Conservation (phyloP, 106 monocot species). For the Dendrobium officinale region DNA sequence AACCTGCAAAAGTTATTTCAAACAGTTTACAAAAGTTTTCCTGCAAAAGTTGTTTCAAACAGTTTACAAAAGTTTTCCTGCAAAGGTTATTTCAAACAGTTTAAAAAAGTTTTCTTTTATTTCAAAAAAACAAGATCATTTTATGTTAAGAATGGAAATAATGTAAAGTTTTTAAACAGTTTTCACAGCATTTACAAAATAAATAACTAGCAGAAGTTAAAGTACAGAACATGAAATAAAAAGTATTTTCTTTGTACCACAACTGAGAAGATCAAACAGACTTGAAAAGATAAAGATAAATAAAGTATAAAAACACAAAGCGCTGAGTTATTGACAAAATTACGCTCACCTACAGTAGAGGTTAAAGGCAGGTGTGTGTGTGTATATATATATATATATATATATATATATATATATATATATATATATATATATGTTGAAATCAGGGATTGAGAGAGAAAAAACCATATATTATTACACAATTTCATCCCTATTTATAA, state of each 20-base stretch:
- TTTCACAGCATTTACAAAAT: constrained; percentile 1
- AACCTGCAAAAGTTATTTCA: constrained; percentile 38
- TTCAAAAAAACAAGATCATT: neutral
- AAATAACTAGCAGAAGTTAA: neutral
- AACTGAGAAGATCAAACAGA: neutral
- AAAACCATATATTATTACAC: too few species aligned
- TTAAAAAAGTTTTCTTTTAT: neutral
- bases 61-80: constrained; percentile 24
- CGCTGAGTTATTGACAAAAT: neutral
- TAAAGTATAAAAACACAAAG: neutral
- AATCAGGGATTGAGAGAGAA: too few species aligned
- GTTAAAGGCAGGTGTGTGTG: neutral
- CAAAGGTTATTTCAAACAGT: constrained; percentile 1
- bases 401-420: too few species aligned
- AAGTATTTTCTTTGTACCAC: neutral
- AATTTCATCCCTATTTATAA: too few species aligned
- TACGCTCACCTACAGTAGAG: neutral
- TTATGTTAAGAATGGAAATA: neutral
- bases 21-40: neutral
- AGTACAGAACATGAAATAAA: neutral
- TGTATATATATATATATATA: too few species aligned
- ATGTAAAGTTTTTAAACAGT: neutral
- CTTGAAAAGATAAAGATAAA: neutral
- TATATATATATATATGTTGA: too few species aligned
- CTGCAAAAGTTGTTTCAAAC: constrained; percentile 24